phyloP scores from a whole-genome alignment of 305 asterid genomes.

The Fraxinus velutina region DNA sequence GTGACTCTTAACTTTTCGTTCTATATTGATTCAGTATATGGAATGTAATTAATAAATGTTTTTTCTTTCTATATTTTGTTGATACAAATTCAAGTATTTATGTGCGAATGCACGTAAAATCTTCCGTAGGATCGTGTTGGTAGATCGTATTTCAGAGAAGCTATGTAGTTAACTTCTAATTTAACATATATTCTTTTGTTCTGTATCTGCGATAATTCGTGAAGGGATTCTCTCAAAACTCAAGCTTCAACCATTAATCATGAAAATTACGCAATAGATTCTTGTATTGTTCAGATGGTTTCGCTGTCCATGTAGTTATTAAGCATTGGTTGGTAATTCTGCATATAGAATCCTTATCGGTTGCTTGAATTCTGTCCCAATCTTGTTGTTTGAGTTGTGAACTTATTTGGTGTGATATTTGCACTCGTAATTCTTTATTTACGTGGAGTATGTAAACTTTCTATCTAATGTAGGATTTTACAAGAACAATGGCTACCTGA shows the following conservation, averaged over 20 bases:
- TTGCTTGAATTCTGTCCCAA: neutral
- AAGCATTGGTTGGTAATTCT: neutral
- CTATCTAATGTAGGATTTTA: constrained; percentile 58
- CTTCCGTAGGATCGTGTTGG: constrained; percentile 5
- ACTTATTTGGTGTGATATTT: constrained; percentile 11
- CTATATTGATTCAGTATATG: neutral
- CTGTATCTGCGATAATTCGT: neutral
- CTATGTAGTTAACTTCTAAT: neutral
- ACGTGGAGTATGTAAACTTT: neutral
- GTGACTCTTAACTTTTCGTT: constrained; percentile 21
- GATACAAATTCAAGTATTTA: neutral
- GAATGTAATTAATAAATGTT: neutral
- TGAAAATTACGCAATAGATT: neutral
- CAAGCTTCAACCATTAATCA: neutral
- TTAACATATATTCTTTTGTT: neutral
- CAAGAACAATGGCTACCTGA: constrained; percentile 90
- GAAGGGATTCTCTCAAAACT: constrained; percentile 9
- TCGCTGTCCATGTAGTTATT: neutral
- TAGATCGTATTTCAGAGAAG: constrained; percentile 9
- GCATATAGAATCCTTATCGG: neutral
- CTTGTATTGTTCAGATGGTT: neutral
- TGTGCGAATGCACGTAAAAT: neutral
- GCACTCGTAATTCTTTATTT: neutral
- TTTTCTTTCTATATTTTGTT: neutral
- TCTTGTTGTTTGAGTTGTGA: neutral